phyloP scores from a whole-genome alignment of 1,139 yeast genomes.

The Saccharomyces pastorianus region DNA sequence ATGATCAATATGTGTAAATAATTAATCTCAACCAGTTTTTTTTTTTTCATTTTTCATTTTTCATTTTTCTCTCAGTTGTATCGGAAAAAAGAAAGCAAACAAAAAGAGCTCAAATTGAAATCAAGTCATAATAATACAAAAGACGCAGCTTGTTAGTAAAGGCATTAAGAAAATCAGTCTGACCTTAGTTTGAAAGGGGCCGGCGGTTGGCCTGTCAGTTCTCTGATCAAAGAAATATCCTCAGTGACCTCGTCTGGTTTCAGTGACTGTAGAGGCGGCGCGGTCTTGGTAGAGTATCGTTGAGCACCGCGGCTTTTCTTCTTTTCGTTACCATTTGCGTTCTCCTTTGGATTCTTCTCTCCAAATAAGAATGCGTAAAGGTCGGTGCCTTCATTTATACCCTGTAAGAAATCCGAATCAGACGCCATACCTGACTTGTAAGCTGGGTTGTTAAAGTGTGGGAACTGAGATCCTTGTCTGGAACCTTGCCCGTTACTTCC shows the following conservation, averaged over 20 bases:
- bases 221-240: conserved; percentile 29
- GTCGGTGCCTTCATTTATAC: conserved; percentile 28
- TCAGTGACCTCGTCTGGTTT: conserved; percentile 30
- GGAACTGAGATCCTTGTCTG: conserved; percentile 6
- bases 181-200: conserved; percentile 24
- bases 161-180: neutral
- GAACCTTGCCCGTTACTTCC: conserved; percentile 4
- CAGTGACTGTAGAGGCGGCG: conserved; percentile 31
- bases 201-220: conserved; percentile 28
- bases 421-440: conserved; percentile 17
- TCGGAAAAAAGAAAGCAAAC: neutral
- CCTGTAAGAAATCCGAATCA: conserved; percentile 28
- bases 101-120: neutral
- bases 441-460: conserved; percentile 5
- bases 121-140: neutral
- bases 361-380: conserved; percentile 28
- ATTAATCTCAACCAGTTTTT: neutral
- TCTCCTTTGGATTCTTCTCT: conserved; percentile 18
- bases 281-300: conserved; percentile 30
- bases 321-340: conserved; percentile 10
- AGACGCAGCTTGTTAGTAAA: neutral
- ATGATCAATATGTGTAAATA: too few species aligned
- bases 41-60: neutral
- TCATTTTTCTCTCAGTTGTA: neutral
- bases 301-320: conserved; percentile 27